A percentile compares a stretch with the other conserved stretches of the same genome.
Evolutionary conservation across 73 alveolate species (phyloP).

Genomic region (Paramecium sexaurelia): DNA sequence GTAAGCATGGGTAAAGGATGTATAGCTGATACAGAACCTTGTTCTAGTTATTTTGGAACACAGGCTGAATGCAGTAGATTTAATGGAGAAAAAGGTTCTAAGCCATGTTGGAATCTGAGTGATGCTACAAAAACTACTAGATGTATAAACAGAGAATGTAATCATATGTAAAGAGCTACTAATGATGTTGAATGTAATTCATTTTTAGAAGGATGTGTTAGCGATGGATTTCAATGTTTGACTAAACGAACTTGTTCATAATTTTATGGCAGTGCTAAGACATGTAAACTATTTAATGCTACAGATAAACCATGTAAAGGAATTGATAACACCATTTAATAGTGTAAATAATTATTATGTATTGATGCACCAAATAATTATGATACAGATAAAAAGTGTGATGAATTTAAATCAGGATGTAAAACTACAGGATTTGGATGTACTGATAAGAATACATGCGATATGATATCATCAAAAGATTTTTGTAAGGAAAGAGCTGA

Average conservation of each 20-base stretch:
- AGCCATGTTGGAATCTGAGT: conserved; percentile 9
- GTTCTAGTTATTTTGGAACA: conserved; percentile 37
- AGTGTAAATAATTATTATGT: not conserved
- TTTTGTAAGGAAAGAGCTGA: not conserved
- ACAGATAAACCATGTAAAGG: conserved; percentile 45
- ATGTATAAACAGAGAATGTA: not conserved
- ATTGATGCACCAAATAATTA: conserved; percentile 36
- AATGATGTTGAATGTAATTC: conserved; percentile 5
- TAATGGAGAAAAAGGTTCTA: conserved; percentile 7
- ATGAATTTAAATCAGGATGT: not conserved
- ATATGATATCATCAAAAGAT: not conserved
- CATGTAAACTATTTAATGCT: not conserved
- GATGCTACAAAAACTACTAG: not conserved
- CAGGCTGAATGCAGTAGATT: not conserved
- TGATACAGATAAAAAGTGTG: conserved; percentile 9
- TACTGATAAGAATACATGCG: not conserved
- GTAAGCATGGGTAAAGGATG: conserved; percentile 28
- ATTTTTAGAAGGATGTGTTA: not conserved
- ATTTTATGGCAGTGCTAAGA: not conserved
- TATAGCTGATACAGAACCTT: not conserved
- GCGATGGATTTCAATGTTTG: not conserved
- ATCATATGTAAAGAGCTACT: not conserved
- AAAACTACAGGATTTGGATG: conserved; percentile 46
- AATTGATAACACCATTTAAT: not conserved
- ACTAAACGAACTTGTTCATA: not conserved